These are phyloP conservation scores for Lunularia cruciata DNA, from an alignment of 225 moss, liverwort and hornwort genomes.

Conservation along the genomic window DNA sequence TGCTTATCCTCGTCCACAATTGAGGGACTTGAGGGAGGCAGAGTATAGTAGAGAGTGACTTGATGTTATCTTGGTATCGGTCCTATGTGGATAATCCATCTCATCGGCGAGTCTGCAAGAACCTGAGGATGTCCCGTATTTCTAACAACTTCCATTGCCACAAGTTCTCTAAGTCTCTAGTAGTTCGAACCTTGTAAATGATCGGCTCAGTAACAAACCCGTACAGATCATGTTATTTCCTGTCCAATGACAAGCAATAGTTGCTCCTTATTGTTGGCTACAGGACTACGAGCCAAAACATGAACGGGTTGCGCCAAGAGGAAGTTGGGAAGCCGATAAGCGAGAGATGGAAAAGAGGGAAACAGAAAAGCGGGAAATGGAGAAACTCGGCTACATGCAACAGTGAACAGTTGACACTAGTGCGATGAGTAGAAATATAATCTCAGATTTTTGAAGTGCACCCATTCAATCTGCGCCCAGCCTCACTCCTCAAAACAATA, in stretches of 20 bases:
- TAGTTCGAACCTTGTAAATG: background rate
- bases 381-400: conserved; percentile 32
- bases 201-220: too few species aligned
- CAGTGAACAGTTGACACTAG: conserved; percentile 17
- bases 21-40: too few species aligned
- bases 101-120: too few species aligned
- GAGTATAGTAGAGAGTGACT: too few species aligned
- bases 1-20: too few species aligned
- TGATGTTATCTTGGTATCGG: too few species aligned
- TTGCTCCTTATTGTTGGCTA: background rate
- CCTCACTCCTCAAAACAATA: background rate
- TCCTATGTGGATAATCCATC: too few species aligned
- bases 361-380: conserved; percentile 24
- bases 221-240: background rate
- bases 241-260: background rate
- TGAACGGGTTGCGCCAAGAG: conserved; percentile 39
- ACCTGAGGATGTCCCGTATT: background rate
- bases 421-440: conserved; percentile 9
- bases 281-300: conserved; percentile 49
- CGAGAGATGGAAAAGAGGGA: conserved; percentile 22
- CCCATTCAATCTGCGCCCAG: conserved; percentile 8
- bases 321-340: conserved; percentile 44
- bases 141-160: background rate
- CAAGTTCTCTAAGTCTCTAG: too few species aligned
- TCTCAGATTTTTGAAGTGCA: background rate